Evolutionary conservation across 1,284 basidiomycete species (phyloP).

Genomic region (Cutaneotrichosporon sp.): DNA sequence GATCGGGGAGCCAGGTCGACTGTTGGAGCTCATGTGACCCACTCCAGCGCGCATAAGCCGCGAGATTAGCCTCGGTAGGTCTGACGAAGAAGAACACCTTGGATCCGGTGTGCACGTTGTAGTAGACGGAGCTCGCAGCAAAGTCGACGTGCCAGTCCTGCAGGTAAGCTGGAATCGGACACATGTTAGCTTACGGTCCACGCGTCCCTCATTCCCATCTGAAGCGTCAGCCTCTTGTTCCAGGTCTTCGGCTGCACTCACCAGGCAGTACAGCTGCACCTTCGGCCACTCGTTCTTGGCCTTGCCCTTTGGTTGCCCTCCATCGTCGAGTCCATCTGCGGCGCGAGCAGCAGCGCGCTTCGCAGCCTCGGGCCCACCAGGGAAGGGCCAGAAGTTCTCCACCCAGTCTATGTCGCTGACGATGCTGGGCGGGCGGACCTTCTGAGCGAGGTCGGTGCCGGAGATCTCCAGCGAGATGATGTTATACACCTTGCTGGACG

Average conservation of each 20-base stretch:
- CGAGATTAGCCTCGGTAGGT: slow-evolving; percentile 82
- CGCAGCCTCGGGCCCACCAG: slow-evolving; percentile 28
- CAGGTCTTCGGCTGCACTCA: no score
- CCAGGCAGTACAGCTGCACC: slow-evolving; percentile 93
- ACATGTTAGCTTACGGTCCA: slow-evolving; percentile 73
- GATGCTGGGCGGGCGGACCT: slow-evolving; percentile 76
- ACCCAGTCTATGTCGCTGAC: slow-evolving; percentile 96
- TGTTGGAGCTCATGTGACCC: slow-evolving; percentile 80
- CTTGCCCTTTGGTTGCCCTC: slow-evolving; percentile 7
- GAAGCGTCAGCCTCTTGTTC: slow-evolving; percentile 7
- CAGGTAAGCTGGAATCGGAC: slow-evolving; percentile 3
- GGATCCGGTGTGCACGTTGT: slow-evolving; percentile 78
- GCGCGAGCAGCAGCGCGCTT: slow-evolving; percentile 8
- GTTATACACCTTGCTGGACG: slow-evolving; percentile 70
- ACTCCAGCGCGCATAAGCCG: slow-evolving; percentile 66
- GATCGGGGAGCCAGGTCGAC: slow-evolving; percentile 84
- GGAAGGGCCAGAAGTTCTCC: slow-evolving; percentile 80
- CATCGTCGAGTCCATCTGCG: slow-evolving; percentile 1
- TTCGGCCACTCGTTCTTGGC: slow-evolving; percentile 68
- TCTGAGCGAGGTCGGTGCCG: slow-evolving; percentile 70
- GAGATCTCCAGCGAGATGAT: slow-evolving; percentile 87
- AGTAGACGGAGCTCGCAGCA: slow-evolving; percentile 92
- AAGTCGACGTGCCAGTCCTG: slow-evolving; percentile 98
- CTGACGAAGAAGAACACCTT: slow-evolving; percentile 95
- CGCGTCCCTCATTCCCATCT: slow-evolving; percentile 60